phyloP scores from a whole-genome alignment of 108 stramenopile species.

The Nitzschia sp. region DNA sequence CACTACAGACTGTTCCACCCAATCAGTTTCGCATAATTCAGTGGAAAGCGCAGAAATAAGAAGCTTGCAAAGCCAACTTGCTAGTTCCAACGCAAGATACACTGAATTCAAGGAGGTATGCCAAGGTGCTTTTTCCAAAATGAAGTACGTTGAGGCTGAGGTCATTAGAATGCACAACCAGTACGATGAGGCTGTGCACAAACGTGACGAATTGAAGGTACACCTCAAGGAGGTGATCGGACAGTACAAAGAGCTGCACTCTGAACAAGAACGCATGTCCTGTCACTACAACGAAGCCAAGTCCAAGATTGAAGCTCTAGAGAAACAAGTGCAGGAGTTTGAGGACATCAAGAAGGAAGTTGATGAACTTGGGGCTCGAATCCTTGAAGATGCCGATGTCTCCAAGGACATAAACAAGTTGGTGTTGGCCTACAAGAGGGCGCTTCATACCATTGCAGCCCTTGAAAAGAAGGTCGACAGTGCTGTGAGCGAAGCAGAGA shows the following conservation, averaged over 20 bases:
- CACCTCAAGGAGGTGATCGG: constrained; percentile 23
- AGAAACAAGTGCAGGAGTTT: constrained; percentile 2
- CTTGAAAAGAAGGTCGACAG: not conserved
- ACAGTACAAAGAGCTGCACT: constrained; percentile 22
- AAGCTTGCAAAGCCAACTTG: not conserved
- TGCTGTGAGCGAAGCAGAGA: not conserved
- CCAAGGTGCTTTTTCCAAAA: constrained; percentile 7
- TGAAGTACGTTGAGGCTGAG: constrained; percentile 12
- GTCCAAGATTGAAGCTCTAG: constrained; percentile 4
- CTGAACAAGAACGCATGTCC: not conserved
- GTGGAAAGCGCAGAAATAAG: not conserved
- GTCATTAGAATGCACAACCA: not conserved
- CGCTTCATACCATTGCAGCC: not conserved
- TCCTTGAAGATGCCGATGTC: not conserved
- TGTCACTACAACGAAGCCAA: constrained; percentile 1
- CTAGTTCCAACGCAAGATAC: not conserved
- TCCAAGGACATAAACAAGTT: not conserved
- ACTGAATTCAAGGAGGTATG: constrained; percentile 13
- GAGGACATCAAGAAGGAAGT: not conserved
- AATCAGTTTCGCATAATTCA: not conserved
- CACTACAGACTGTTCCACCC: not conserved
- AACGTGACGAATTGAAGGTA: constrained; percentile 3
- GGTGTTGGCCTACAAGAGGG: not conserved
- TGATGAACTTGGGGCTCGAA: not conserved
- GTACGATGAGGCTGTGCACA: not conserved